These are phyloP conservation scores for Nakaseomyces kungkrabaensis DNA, from an alignment of 1,139 yeast species.

Conservation along the genomic window DNA sequence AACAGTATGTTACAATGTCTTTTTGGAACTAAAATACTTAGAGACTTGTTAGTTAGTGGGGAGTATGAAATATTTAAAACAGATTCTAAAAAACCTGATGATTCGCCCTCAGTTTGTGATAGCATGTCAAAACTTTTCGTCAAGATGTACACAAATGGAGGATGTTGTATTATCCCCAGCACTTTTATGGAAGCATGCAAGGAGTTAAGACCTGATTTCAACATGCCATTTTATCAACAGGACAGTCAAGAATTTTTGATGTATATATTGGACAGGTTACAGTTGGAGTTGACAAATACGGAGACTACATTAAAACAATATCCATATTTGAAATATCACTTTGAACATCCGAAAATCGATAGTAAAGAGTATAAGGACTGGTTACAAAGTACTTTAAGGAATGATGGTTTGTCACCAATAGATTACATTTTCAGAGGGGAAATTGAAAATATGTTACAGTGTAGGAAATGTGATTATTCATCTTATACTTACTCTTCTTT, in stretches of 20 bases:
- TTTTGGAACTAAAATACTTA: conserved; percentile 40
- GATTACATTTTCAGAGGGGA: conserved; percentile 54
- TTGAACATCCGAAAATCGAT: conserved; percentile 25
- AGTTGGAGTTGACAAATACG: conserved; percentile 47
- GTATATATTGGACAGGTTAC: conserved; percentile 53
- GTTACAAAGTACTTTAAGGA: conserved; percentile 40
- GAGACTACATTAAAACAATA: conserved; percentile 18
- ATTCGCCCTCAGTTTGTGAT: conserved; percentile 33
- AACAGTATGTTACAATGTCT: conserved; percentile 56
- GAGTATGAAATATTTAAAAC: conserved; percentile 35
- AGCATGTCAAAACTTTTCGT: conserved; percentile 38
- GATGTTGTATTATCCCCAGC: conserved; percentile 50
- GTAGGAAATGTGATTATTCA: conserved; percentile 50
- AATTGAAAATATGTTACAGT: conserved; percentile 48
- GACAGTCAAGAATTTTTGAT: conserved; percentile 65
- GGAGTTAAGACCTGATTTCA: conserved; percentile 46
- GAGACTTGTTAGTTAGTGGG: conserved; percentile 34
- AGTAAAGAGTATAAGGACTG: conserved; percentile 46
- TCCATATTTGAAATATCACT: conserved; percentile 22
- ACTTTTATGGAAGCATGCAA: conserved; percentile 46
- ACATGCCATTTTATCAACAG: conserved; percentile 60
- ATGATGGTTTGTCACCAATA: conserved; percentile 54
- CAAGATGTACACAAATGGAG: conserved; percentile 39
- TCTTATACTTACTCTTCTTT: conserved; percentile 48
- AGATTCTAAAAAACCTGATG: conserved; percentile 23